Conservation (phyloP, 768 basidiomycete genomes). For the Russula dissimulans region DNA sequence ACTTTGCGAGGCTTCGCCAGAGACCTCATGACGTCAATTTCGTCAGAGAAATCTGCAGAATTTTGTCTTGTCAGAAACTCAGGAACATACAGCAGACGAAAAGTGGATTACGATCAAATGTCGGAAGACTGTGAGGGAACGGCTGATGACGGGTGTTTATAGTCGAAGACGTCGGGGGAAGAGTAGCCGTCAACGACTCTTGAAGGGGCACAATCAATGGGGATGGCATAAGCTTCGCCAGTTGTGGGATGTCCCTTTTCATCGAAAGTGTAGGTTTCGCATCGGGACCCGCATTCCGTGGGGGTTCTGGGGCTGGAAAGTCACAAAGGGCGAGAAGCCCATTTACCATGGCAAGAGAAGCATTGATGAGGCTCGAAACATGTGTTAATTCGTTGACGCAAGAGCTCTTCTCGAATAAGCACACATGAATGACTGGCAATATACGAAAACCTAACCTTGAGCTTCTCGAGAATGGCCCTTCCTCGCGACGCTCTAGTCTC, state of each 20-base stretch:
- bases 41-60: conserved; percentile 61
- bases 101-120: conserved; percentile 51
- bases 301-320: conserved; percentile 31
- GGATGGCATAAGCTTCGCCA: conserved; percentile 51
- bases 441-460: conserved; percentile 38
- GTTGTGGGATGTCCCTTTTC: conserved; percentile 44
- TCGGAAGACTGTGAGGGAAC: conserved; percentile 69
- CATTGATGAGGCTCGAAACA: conserved; percentile 35
- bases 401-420: conserved; percentile 31
- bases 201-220: conserved; percentile 83
- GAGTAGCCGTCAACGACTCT: conserved; percentile 77
- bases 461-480: conserved; percentile 40
- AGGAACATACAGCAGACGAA: neutral
- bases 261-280: conserved; percentile 33
- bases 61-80: neutral
- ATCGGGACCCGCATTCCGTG: conserved; percentile 20
- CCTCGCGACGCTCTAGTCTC: conserved; percentile 51
- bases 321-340: conserved; percentile 64
- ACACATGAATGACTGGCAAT: neutral
- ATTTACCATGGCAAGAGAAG: conserved; percentile 54
- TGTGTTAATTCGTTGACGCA: conserved; percentile 38
- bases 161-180: conserved; percentile 62
- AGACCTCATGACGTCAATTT: conserved; percentile 86
- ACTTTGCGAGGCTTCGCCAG: conserved; percentile 88
- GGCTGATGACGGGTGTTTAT: conserved; percentile 62